Evolutionary conservation across 805 yeast genomes (phyloP), one percentile per base, ranked within the genome.

Genomic region (Kuraishia cidri): DNA sequence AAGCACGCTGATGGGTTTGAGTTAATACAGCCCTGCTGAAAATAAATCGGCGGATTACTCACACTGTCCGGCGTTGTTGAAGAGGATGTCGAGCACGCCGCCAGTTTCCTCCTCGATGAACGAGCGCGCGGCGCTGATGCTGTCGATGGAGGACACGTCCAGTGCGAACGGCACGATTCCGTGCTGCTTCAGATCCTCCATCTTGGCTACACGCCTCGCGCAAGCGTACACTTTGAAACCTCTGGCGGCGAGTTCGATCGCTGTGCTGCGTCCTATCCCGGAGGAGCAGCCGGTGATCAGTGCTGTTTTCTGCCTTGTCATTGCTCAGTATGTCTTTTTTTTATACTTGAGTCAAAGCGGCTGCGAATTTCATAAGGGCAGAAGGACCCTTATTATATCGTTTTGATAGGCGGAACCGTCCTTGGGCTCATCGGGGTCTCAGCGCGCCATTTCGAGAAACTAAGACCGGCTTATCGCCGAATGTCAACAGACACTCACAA

Each of bases 41-140:
- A 21, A 21, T 8, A 24, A 6, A 14, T 11, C n/a, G n/a, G n/a
- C n/a, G 6, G 26, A 11, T 5, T 7, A 5, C 11, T 24, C n/a
- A n/a, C n/a, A n/a, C n/a, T n/a, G 78, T 7, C 37, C 56, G 1
- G 94, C 94, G 50, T 82, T 83, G 52, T 83, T 82, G 57, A 64
- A 80, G 33, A 82, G 52, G 7, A 78, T 43, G 44, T 81, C 85
- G 35, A 81, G 50, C 31, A 64, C 61, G 2, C 69, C 69, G 23
- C 66, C 71, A 7, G 66, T 60, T 24, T 66, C 60, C 2, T 45
- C 41, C 0, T 43, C 37, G n/a, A 79, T 60, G 17, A 56, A 54
- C 12, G 62, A 45, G 35, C 64, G 67, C 19, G 75, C 63, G 11
- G 56, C 41, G 5, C 42, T 16, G 26, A 79, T 71, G 21, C 74